These are phyloP conservation scores for Aspergillus sclerotioniger DNA, from an alignment of 495 filamentous ascomycete species.

Conservation along the genomic window DNA sequence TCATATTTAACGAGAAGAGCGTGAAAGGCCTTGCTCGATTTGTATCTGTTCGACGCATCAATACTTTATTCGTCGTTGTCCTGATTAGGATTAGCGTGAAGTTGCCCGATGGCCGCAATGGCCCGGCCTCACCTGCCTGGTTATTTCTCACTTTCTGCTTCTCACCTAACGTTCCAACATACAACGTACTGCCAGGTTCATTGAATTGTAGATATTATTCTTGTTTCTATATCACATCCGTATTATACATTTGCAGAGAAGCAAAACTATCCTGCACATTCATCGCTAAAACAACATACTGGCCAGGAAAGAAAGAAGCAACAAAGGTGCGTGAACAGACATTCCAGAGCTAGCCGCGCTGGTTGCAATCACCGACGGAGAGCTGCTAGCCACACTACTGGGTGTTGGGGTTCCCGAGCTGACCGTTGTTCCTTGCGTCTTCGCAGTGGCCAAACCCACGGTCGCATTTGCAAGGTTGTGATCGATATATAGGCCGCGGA, in stretches of 20 bases:
- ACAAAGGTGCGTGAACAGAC: neutral
- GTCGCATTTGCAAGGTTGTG: conserved; percentile 13
- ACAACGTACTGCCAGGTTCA: too few relatives aligned
- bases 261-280: neutral
- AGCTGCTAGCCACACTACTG: neutral
- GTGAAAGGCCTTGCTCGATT: too few relatives aligned
- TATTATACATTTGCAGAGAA: neutral
- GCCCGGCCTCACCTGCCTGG: too few relatives aligned
- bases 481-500: conserved; percentile 15
- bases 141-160: too few relatives aligned
- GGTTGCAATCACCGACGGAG: neutral
- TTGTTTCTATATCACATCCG: too few relatives aligned
- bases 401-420: neutral
- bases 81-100: too few relatives aligned
- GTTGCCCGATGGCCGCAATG: too few relatives aligned
- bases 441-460: conserved; percentile 11
- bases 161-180: too few relatives aligned
- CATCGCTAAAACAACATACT: neutral
- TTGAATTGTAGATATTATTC: too few relatives aligned
- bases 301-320: neutral
- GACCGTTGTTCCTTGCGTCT: neutral
- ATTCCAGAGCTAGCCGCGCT: neutral
- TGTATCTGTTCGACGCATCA: too few relatives aligned
- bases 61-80: too few relatives aligned
- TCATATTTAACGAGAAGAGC: too few relatives aligned